phyloP scores from a whole-genome alignment of 805 yeast species.

The Saccharomycopsis vini region DNA sequence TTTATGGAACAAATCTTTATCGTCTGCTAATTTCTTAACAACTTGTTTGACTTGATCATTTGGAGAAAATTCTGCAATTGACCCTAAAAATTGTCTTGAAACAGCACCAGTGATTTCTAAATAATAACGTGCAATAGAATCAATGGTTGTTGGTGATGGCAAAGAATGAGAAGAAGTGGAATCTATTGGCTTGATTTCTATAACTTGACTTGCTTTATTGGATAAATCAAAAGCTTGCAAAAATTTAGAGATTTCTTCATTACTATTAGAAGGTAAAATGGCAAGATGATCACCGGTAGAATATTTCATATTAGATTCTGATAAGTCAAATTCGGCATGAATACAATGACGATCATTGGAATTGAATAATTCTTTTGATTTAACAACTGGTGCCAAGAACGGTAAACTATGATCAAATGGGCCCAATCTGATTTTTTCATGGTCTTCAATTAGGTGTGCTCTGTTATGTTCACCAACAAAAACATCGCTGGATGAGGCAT shows the following conservation, averaged over 20 bases:
- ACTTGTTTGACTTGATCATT: slow-evolving; percentile 41
- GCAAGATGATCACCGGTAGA: slow-evolving; percentile 96
- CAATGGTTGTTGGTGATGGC: slow-evolving; percentile 83
- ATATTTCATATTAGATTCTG: slow-evolving; percentile 67
- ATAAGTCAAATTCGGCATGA: slow-evolving; percentile 81
- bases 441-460: slow-evolving; percentile 35
- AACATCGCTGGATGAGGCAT: slow-evolving; percentile 35
- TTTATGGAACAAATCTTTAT: slow-evolving; percentile 59
- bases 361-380: slow-evolving; percentile 63
- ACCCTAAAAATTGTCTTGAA: slow-evolving; percentile 75
- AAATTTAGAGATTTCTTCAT: slow-evolving; percentile 63
- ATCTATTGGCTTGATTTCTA: slow-evolving; percentile 63
- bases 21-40: slow-evolving; percentile 48
- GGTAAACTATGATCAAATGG: slow-evolving; percentile 83
- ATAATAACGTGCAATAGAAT: slow-evolving; percentile 74
- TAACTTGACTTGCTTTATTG: slow-evolving; percentile 43
- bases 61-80: slow-evolving; percentile 79
- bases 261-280: slow-evolving; percentile 84
- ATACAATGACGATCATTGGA: slow-evolving; percentile 66
- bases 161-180: slow-evolving; percentile 42
- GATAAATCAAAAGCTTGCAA: slow-evolving; percentile 52
- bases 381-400: slow-evolving; percentile 57
- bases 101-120: slow-evolving; percentile 89
- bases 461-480: slow-evolving; percentile 78
- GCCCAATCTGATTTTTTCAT: slow-evolving; percentile 35